These are phyloP conservation scores for Russula brevipes DNA, from an alignment of 768 basidiomycete genomes.

Conservation along the genomic window DNA sequence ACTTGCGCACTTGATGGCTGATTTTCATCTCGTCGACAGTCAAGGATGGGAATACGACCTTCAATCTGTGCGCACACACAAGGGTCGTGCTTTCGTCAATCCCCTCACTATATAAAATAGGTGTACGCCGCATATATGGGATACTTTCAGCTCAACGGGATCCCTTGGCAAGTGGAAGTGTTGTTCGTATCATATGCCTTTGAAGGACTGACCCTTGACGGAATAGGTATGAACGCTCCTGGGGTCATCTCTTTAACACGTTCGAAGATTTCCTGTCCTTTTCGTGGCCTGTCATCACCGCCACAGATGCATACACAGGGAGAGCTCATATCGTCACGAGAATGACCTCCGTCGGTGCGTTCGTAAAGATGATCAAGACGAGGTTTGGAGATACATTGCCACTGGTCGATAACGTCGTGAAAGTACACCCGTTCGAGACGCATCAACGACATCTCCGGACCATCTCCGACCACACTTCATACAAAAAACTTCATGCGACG, in stretches of 20 bases:
- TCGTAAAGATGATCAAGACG: conserved; percentile 82
- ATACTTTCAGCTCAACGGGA: conserved; percentile 63
- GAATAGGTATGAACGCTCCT: conserved; percentile 69
- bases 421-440: conserved; percentile 64
- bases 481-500: conserved; percentile 64
- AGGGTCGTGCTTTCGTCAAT: not conserved
- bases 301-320: conserved; percentile 68
- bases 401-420: conserved; percentile 65
- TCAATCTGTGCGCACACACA: conserved; percentile 54
- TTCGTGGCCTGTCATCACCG: conserved; percentile 77
- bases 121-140: conserved; percentile 75
- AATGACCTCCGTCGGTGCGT: conserved; percentile 61
- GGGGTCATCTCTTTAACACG: conserved; percentile 72
- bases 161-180: conserved; percentile 51
- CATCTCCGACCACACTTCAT: conserved; percentile 59
- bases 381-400: conserved; percentile 78
- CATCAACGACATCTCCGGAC: conserved; percentile 63
- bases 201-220: not conserved
- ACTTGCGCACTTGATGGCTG: conserved; percentile 30
- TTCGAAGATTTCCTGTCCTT: conserved; percentile 78
- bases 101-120: conserved; percentile 28
- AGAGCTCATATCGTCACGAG: conserved; percentile 78
- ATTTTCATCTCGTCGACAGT: conserved; percentile 70
- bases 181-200: not conserved
- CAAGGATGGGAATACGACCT: conserved; percentile 77